These are phyloP conservation scores for Cryptococcus maquisensis DNA, from an alignment of 1,284 basidiomycete species.

Conservation along the genomic window DNA sequence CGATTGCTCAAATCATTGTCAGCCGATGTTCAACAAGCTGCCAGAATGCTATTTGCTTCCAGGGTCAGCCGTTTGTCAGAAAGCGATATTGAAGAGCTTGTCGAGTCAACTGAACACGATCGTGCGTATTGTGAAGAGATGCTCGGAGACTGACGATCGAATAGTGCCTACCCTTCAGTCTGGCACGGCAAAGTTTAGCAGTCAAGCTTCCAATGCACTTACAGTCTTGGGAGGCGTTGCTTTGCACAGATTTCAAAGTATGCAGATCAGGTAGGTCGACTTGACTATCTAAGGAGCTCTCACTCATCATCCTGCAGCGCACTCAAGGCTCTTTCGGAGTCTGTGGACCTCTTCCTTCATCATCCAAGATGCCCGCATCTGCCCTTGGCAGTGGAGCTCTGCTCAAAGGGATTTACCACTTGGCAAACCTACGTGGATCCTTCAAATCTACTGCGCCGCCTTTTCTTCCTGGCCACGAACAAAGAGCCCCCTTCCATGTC, in stretches of 20 bases:
- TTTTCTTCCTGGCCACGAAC: slow-evolving; percentile 77
- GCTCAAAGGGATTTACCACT: slow-evolving; percentile 79
- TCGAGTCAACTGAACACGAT: slow-evolving; percentile 41
- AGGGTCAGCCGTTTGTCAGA: slow-evolving; percentile 64
- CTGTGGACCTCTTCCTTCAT: slow-evolving; percentile 70
- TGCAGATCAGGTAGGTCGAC: slow-evolving; percentile 62
- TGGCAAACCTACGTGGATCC: slow-evolving; percentile 95
- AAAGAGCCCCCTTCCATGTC: slow-evolving; percentile 60
- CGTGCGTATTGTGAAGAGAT: slow-evolving; percentile 14
- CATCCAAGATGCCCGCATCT: slow-evolving; percentile 63
- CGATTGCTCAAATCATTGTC: slow-evolving; percentile 1
- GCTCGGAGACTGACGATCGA: background rate
- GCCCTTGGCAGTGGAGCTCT: slow-evolving; percentile 79
- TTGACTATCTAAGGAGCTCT: background rate
- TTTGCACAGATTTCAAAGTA: slow-evolving; percentile 69
- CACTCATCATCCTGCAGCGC: slow-evolving; percentile 53
- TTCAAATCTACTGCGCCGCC: slow-evolving; percentile 76
- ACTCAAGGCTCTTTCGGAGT: slow-evolving; percentile 77
- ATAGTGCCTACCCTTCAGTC: slow-evolving; percentile 68
- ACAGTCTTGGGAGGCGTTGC: slow-evolving; percentile 80
- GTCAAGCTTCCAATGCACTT: slow-evolving; percentile 62
- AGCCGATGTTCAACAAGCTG: slow-evolving; percentile 70
- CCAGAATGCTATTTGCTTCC: slow-evolving; percentile 69
- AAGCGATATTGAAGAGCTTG: slow-evolving; percentile 58
- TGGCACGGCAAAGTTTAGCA: slow-evolving; percentile 56